These are phyloP conservation scores for Psilocybe sp. DNA, from an alignment of 768 basidiomycete species.

Conservation along the genomic window DNA sequence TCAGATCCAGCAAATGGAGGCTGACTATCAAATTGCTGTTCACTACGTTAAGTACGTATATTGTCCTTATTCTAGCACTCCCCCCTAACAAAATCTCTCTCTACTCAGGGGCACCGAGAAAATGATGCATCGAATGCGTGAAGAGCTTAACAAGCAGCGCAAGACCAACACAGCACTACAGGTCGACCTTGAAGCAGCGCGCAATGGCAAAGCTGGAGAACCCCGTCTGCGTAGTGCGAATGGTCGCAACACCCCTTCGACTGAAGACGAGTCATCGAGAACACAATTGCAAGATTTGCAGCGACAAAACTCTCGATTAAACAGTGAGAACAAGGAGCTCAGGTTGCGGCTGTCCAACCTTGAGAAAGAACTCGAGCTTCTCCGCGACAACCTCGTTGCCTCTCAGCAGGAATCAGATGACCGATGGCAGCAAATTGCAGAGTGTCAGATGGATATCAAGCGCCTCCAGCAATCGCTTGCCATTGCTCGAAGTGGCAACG, in stretches of 20 bases:
- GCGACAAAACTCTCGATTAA: slow-evolving; percentile 68
- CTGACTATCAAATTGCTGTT: slow-evolving; percentile 94
- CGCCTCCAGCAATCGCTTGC: slow-evolving; percentile 69
- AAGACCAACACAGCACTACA: slow-evolving; percentile 75
- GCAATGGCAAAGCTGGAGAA: slow-evolving; percentile 57
- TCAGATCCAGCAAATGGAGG: slow-evolving; percentile 85
- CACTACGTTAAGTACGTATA: slow-evolving; percentile 94
- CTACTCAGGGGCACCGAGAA: slow-evolving; percentile 86
- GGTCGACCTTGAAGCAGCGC: slow-evolving; percentile 72
- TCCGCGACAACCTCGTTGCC: slow-evolving; percentile 66
- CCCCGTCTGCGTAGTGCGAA: slow-evolving; percentile 49
- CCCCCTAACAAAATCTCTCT: slow-evolving; percentile 10
- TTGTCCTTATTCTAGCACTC: slow-evolving; percentile 8
- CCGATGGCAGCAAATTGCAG: slow-evolving; percentile 70
- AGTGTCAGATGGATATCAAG: slow-evolving; percentile 79
- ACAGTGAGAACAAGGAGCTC: slow-evolving; percentile 74
- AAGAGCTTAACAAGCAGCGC: slow-evolving; percentile 92
- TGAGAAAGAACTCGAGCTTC: slow-evolving; percentile 69
- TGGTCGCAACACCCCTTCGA: slow-evolving; percentile 75
- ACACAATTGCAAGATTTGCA: slow-evolving; percentile 76
- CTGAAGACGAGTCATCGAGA: slow-evolving; percentile 75
- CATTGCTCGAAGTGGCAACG: slow-evolving; percentile 72
- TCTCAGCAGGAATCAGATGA: slow-evolving; percentile 82
- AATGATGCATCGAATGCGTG: slow-evolving; percentile 95
- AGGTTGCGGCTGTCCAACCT: slow-evolving; percentile 68